phyloP scores from a whole-genome alignment of 2,329 filamentous ascomycete genomes.

The Curvularia spicifera region DNA sequence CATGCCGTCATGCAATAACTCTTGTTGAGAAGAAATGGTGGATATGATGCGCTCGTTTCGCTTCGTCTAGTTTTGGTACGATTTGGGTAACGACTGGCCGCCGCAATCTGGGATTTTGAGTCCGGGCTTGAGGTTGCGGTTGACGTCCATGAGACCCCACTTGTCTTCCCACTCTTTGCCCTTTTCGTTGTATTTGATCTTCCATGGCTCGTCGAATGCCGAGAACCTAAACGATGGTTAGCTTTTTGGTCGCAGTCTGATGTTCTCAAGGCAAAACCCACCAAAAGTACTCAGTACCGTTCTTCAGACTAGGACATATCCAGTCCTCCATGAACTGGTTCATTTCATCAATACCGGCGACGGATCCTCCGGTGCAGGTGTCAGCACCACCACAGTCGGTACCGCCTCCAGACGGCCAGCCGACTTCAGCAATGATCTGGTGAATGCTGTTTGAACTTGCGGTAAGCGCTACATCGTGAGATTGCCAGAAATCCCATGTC shows the following conservation, averaged over 20 bases:
- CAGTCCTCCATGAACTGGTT: conserved; percentile 87
- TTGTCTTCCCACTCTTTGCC: conserved; percentile 86
- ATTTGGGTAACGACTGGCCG: conserved; percentile 62
- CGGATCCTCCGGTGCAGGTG: conserved; percentile 69
- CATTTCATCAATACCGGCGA: conserved; percentile 79
- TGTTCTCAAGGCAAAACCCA: conserved; percentile 47
- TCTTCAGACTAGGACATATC: conserved; percentile 79
- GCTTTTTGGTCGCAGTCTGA: neutral
- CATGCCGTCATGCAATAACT: conserved; percentile 33
- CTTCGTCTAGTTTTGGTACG: conserved; percentile 9
- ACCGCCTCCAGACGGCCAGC: conserved; percentile 86
- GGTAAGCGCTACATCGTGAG: conserved; percentile 70
- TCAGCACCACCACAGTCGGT: conserved; percentile 70
- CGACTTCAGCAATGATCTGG: conserved; percentile 88
- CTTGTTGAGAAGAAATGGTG: conserved; percentile 12
- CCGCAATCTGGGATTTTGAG: conserved; percentile 86
- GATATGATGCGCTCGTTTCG: conserved; percentile 7
- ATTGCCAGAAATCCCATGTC: conserved; percentile 84
- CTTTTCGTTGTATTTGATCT: conserved; percentile 72
- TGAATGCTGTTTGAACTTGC: conserved; percentile 55
- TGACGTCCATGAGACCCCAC: conserved; percentile 89
- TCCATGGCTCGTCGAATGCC: conserved; percentile 97
- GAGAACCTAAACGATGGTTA: conserved; percentile 68
- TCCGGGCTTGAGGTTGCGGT: conserved; percentile 82
- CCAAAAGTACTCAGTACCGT: conserved; percentile 95